Conservation (phyloP, 1,284 basidiomycete genomes). For the Cystobasidium slooffiae region DNA sequence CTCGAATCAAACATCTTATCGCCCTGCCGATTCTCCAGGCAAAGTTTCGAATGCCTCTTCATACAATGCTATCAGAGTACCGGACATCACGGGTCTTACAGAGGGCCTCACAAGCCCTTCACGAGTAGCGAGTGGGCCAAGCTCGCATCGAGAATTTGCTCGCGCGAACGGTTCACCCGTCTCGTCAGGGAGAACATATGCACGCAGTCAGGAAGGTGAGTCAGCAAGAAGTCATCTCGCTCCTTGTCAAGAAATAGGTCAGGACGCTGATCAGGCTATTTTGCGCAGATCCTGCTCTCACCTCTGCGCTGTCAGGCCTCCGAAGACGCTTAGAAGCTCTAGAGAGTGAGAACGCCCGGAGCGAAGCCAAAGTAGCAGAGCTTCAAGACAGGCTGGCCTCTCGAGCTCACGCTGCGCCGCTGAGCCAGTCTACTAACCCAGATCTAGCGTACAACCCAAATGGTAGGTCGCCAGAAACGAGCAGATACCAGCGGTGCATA, state of each 20-base stretch:
- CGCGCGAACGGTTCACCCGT: conserved; percentile 2
- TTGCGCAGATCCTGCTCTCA: conserved; percentile 33
- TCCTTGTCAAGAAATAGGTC: background rate
- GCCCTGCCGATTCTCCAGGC: conserved; percentile 18
- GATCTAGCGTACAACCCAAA: background rate
- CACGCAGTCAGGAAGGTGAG: conserved; percentile 28
- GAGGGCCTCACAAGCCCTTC: conserved; percentile 48
- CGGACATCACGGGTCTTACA: conserved; percentile 52
- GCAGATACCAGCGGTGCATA: background rate
- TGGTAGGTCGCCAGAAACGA: background rate
- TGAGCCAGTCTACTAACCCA: background rate
- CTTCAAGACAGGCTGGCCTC: conserved; percentile 45
- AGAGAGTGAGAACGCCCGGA: conserved; percentile 50
- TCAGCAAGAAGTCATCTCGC: background rate
- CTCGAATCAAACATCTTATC: background rate
- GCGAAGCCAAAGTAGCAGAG: conserved; percentile 47
- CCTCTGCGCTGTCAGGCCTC: conserved; percentile 28
- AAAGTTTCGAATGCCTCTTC: conserved; percentile 7
- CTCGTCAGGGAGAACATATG: background rate
- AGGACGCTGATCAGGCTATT: background rate
- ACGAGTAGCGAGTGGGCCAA: conserved; percentile 18
- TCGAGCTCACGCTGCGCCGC: background rate
- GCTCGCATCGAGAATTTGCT: conserved; percentile 29
- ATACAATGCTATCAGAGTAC: conserved; percentile 41
- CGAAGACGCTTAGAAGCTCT: conserved; percentile 43